A percentile compares a stretch with the other conserved stretches of the same genome.
These are phyloP conservation scores for Diaporthe vaccinii DNA, from an alignment of 2,329 filamentous ascomycete genomes.

Conservation along the genomic window DNA sequence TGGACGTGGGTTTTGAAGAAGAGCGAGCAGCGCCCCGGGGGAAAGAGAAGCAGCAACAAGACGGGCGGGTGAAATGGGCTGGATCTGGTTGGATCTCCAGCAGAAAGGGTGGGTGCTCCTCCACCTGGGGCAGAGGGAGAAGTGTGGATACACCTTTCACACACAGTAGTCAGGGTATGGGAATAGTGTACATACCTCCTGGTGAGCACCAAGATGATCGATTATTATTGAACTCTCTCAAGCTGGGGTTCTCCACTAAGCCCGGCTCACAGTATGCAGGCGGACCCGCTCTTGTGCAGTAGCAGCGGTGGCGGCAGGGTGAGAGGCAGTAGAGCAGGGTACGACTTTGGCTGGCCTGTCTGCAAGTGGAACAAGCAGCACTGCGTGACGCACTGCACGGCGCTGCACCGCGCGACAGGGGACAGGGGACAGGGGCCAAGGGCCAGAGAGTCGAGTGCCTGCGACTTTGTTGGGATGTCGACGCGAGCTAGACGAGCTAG, in stretches of 20 bases:
- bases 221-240: constrained; percentile 33
- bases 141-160: constrained; percentile 29
- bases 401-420: constrained; percentile 17
- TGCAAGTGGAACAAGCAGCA: constrained; percentile 30
- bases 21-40: not conserved
- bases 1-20: constrained; percentile 20
- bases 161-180: constrained; percentile 29
- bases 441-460: not conserved
- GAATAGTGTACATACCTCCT: constrained; percentile 31
- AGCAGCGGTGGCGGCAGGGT: constrained; percentile 28
- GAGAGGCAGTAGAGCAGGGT: constrained; percentile 14
- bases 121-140: constrained; percentile 24
- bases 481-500: constrained; percentile 17
- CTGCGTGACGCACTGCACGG: constrained; percentile 30
- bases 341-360: constrained; percentile 18
- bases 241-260: constrained; percentile 37
- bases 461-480: constrained; percentile 23
- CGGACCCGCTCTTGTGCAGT: constrained; percentile 35
- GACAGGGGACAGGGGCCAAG: constrained; percentile 12
- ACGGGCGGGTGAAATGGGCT: constrained; percentile 29
- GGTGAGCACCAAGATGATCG: constrained; percentile 20
- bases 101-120: constrained; percentile 26
- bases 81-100: constrained; percentile 37
- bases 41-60: not conserved
- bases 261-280: constrained; percentile 27